Evolutionary conservation across 202 grass and related monocot genomes (phyloP).

Genomic region (Bolboschoenoplectus hybrid): DNA sequence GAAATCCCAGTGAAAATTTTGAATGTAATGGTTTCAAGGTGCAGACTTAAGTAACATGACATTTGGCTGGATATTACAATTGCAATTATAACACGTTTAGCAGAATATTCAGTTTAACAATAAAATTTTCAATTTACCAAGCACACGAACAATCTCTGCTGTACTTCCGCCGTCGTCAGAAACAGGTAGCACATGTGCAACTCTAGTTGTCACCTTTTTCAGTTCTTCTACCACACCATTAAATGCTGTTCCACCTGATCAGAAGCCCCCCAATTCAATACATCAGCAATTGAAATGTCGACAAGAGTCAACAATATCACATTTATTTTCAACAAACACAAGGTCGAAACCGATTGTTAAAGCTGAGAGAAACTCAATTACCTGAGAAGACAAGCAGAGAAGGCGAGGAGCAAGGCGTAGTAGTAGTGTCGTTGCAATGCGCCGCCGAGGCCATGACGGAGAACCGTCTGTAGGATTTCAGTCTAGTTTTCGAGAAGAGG

Average conservation of each 20-base stretch:
- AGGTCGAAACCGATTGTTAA: not conserved
- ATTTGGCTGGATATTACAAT: not conserved
- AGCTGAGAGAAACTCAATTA: not conserved
- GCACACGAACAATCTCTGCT: slow-evolving; percentile 90
- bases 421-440: not conserved
- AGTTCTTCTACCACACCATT: slow-evolving; percentile 91
- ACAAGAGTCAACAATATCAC: not conserved
- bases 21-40: not conserved
- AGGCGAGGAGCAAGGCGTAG: slow-evolving; percentile 44
- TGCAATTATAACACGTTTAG: not conserved
- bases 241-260: slow-evolving; percentile 86
- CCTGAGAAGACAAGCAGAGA: slow-evolving; percentile 91
- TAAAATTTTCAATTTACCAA: slow-evolving; percentile 52
- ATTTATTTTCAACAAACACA: not conserved
- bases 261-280: not conserved
- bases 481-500: slow-evolving; percentile 22
- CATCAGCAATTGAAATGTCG: not conserved
- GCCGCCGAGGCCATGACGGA: not conserved
- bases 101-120: not conserved
- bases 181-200: slow-evolving; percentile 83
- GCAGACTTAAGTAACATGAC: not conserved
- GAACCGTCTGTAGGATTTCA: slow-evolving; percentile 41
- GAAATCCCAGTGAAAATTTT: not conserved
- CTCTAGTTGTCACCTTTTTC: slow-evolving; percentile 81
- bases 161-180: slow-evolving; percentile 97